These are phyloP conservation scores for Gloeophyllum trabeum DNA, from an alignment of 768 basidiomycete genomes.

Conservation along the genomic window DNA sequence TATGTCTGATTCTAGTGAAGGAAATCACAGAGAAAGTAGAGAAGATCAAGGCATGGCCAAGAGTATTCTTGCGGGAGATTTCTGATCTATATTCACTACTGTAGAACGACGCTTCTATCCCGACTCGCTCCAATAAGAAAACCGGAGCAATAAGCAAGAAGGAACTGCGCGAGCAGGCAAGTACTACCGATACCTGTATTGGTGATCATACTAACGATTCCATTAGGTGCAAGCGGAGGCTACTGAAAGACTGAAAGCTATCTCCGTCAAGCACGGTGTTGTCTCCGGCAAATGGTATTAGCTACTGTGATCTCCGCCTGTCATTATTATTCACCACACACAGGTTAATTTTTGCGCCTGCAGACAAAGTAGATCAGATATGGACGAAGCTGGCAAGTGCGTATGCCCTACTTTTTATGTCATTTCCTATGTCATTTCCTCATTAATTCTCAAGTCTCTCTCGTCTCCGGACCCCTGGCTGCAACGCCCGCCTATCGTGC, in stretches of 20 bases:
- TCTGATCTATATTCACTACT: neutral
- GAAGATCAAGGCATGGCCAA: slow-evolving; percentile 38
- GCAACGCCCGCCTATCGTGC: slow-evolving; percentile 41
- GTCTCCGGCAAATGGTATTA: slow-evolving; percentile 59
- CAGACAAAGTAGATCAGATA: slow-evolving; percentile 50
- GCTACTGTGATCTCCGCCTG: slow-evolving; percentile 1
- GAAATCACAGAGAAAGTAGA: slow-evolving; percentile 47
- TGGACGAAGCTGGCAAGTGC: slow-evolving; percentile 54
- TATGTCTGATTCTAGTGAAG: slow-evolving; percentile 29
- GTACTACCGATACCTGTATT: slow-evolving; percentile 4
- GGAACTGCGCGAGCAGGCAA: slow-evolving; percentile 59
- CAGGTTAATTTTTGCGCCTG: slow-evolving; percentile 58
- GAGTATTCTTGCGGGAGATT: neutral
- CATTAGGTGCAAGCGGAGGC: slow-evolving; percentile 49
- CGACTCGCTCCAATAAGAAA: slow-evolving; percentile 58
- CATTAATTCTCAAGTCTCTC: slow-evolving; percentile 32
- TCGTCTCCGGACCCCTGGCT: slow-evolving; percentile 52
- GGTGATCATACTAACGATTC: neutral
- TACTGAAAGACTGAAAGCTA: slow-evolving; percentile 42
- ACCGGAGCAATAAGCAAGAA: slow-evolving; percentile 66
- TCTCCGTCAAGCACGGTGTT: slow-evolving; percentile 41
- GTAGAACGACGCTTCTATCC: slow-evolving; percentile 57
- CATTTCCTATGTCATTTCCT: neutral
- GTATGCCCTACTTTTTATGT: slow-evolving; percentile 9
- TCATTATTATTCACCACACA: slow-evolving; percentile 1